These are phyloP conservation scores for Oryza longistaminata DNA, from an alignment of 176 grass and related monocot genomes.

Conservation along the genomic window DNA sequence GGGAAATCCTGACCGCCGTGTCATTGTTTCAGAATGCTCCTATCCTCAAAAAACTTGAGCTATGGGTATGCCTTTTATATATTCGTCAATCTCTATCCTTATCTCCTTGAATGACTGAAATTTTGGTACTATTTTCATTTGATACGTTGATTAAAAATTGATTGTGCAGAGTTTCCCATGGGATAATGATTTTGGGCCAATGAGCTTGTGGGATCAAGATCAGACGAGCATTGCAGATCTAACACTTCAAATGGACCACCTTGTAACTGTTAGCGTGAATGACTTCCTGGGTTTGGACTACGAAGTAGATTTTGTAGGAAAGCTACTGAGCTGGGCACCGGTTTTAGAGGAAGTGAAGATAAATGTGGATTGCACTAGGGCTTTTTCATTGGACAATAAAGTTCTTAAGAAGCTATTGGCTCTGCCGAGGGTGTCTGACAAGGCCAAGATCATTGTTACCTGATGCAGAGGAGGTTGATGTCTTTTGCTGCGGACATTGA, in stretches of 20 bases:
- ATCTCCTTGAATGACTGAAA: not conserved
- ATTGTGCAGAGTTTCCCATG: not conserved
- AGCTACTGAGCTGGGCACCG: not conserved
- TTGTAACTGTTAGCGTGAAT: not conserved
- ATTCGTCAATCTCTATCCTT: not conserved
- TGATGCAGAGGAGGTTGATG: not conserved
- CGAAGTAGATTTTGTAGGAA: not conserved
- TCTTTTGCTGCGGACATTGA: too few species aligned
- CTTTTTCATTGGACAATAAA: too few species aligned
- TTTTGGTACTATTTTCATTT: not conserved
- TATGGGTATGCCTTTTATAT: not conserved
- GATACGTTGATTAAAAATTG: not conserved
- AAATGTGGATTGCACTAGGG: not conserved
- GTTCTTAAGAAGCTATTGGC: too few species aligned
- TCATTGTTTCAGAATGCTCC: not conserved
- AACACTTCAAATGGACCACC: not conserved
- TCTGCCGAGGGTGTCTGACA: not conserved
- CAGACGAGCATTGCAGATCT: not conserved
- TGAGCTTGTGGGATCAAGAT: not conserved
- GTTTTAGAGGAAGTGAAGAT: not conserved
- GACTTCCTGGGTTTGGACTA: slow-evolving; percentile 1
- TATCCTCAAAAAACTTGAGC: not conserved
- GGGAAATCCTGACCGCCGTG: not conserved
- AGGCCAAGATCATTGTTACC: not conserved
- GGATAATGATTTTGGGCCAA: not conserved